phyloP scores from a whole-genome alignment of 2,329 filamentous ascomycete species.

The Aspergillus sp. region DNA sequence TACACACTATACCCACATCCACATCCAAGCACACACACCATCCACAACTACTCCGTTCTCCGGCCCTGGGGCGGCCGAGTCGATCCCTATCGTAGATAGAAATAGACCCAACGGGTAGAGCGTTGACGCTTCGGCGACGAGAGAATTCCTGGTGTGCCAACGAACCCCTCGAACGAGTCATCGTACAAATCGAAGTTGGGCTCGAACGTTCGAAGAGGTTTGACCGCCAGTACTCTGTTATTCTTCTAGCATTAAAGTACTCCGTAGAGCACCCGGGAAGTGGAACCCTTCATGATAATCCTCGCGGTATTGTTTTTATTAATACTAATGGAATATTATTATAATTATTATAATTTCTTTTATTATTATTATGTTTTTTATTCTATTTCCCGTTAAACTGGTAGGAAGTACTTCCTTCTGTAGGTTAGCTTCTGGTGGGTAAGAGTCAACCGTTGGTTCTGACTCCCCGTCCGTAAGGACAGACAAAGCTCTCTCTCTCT shows the following conservation, averaged over 20 bases:
- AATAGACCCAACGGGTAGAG: background rate
- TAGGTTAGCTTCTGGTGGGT: background rate
- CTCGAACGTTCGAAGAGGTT: constrained; percentile 21
- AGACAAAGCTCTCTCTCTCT: no score
- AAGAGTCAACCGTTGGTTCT: background rate
- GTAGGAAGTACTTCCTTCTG: background rate
- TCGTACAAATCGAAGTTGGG: constrained; percentile 14
- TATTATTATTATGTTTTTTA: background rate
- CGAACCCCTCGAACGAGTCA: constrained; percentile 10
- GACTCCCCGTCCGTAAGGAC: background rate
- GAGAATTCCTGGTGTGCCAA: constrained; percentile 7
- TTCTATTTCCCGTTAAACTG: background rate
- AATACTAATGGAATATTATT: constrained; percentile 1
- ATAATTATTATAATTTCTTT: background rate
- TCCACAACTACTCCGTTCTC: no score
- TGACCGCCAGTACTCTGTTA: constrained; percentile 16
- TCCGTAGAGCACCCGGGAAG: constrained; percentile 10
- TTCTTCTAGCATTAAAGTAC: constrained; percentile 17
- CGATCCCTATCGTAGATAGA: background rate
- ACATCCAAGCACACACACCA: no score
- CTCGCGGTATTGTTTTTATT: constrained; percentile 8
- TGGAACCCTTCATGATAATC: constrained; percentile 21
- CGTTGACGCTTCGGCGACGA: background rate
- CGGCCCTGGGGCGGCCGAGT: no score
- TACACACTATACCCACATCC: no score